Evolutionary conservation across 495 filamentous ascomycete species (phyloP), one percentile per base, ranked within the genome.

Genomic region (Annulohypoxylon maeteangense): DNA sequence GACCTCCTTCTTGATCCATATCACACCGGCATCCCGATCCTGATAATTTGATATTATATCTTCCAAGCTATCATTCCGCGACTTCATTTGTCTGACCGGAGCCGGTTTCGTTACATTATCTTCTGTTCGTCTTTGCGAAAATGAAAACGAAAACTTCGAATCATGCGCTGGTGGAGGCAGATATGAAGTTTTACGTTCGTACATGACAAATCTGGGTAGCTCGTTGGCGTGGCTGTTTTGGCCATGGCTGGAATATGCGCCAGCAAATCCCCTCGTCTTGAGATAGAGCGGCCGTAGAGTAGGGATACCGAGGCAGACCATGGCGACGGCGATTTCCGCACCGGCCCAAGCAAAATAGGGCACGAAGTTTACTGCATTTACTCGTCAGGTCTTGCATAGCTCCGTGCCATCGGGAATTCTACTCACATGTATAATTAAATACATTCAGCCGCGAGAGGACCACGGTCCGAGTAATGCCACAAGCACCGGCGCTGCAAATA

Each of bases 331-430:
- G 16, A 81, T 81, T 40, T 81, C 80, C 16, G 80, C 80, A 27
- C 76, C 79, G 0, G 80, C 78, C 80, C 80, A 81, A 31, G 79
- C 72, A 48, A 80, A 81, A 50, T 81, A 81, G 1, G 72, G 72
- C 0, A 80, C 79, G 50, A 81, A 81, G 65, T 81, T 80, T 47
- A 79, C 78, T 81, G 25, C 2, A 23, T 27, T 34, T 7, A 18
- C 12, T 32, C 16, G 5, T 29, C 22, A 40, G 32, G 6, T 1
- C 10, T 25, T 40, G 25, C 34, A 40, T 5, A 0, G 0, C 7
- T 18, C 45, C 7, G 7, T 20, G 1, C 16, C 3, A 14, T 27
- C 4, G 4, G 1, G 18, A 1, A 42, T 48, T 2, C 0, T 7
- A 53, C 79, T 68, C 64, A 80, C 80, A 27, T 51, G 80, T 81